Conservation (phyloP, 768 basidiomycete species). For the Tricholoma sp. region DNA sequence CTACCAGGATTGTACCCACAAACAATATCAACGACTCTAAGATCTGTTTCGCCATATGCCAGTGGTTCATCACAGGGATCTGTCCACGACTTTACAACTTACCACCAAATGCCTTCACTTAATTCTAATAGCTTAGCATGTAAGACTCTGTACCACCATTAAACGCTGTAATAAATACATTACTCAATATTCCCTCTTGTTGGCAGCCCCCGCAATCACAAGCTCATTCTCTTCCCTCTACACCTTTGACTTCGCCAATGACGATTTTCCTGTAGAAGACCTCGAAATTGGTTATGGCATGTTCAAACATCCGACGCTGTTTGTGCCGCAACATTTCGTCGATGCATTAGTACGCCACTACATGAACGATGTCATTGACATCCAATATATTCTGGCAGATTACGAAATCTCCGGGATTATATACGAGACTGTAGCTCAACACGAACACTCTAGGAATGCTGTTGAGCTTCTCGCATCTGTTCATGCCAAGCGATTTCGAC, state of each 20-base stretch:
- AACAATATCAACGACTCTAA: conserved; percentile 3
- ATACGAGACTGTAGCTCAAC: conserved; percentile 42
- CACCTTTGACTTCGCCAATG: conserved; percentile 6
- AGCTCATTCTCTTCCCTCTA: conserved; percentile 27
- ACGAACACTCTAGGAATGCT: conserved; percentile 47
- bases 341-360: conserved; percentile 40
- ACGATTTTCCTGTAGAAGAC: neutral
- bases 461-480: conserved; percentile 60
- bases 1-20: conserved; percentile 10
- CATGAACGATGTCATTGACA: conserved; percentile 53
- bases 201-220: conserved; percentile 19
- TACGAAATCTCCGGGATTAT: conserved; percentile 41
- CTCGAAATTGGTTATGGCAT: neutral
- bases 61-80: conserved; percentile 13
- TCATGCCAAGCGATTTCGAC: conserved; percentile 31
- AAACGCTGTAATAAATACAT: conserved; percentile 65
- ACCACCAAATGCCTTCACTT: conserved; percentile 8
- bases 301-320: conserved; percentile 7
- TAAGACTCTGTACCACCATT: conserved; percentile 72
- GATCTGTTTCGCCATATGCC: conserved; percentile 20
- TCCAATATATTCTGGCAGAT: conserved; percentile 70
- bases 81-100: conserved; percentile 15
- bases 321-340: conserved; percentile 17
- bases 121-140: conserved; percentile 55
- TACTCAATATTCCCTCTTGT: conserved; percentile 43